Conservation (phyloP, 2,329 filamentous ascomycete genomes). For the Paecilomyces formosus region DNA sequence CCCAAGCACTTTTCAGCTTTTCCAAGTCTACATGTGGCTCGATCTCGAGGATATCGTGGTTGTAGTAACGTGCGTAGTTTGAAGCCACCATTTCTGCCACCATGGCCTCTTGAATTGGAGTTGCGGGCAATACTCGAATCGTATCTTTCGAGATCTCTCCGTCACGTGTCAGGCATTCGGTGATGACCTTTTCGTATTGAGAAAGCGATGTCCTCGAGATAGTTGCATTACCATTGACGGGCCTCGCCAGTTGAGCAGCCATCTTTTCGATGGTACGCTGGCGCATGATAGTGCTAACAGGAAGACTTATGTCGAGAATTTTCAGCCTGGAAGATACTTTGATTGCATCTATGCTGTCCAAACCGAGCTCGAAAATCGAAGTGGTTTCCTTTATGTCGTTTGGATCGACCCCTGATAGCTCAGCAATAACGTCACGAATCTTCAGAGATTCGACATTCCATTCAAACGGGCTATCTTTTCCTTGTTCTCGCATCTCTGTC, state of each 20-base stretch:
- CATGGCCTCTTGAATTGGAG: conserved; percentile 81
- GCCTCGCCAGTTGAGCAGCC: conserved; percentile 16
- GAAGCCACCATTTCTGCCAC: conserved; percentile 73
- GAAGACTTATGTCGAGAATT: conserved; percentile 50
- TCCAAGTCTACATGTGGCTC: conserved; percentile 46
- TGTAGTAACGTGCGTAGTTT: conserved; percentile 70
- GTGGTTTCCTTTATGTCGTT: conserved; percentile 49
- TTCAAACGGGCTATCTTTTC: conserved; percentile 33
- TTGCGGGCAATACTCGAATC: conserved; percentile 62
- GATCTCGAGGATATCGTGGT: conserved; percentile 68
- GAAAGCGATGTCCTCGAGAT: conserved; percentile 10
- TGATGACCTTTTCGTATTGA: conserved; percentile 25
- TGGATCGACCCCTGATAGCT: conserved; percentile 49
- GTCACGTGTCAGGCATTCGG: conserved; percentile 26
- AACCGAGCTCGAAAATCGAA: conserved; percentile 71
- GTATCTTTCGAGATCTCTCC: conserved; percentile 35
- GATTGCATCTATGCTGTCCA: conserved; percentile 90
- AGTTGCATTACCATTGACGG: conserved; percentile 17
- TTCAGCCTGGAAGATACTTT: conserved; percentile 69
- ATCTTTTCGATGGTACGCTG: conserved; percentile 61
- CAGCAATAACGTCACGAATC: conserved; percentile 57
- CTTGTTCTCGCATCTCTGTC: not conserved
- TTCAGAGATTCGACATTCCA: conserved; percentile 51
- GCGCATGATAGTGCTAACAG: conserved; percentile 72
- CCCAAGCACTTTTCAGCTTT: conserved; percentile 56